Evolutionary conservation across 2,329 filamentous ascomycete species (phyloP).

Genomic region (Penicillium glabrum): DNA sequence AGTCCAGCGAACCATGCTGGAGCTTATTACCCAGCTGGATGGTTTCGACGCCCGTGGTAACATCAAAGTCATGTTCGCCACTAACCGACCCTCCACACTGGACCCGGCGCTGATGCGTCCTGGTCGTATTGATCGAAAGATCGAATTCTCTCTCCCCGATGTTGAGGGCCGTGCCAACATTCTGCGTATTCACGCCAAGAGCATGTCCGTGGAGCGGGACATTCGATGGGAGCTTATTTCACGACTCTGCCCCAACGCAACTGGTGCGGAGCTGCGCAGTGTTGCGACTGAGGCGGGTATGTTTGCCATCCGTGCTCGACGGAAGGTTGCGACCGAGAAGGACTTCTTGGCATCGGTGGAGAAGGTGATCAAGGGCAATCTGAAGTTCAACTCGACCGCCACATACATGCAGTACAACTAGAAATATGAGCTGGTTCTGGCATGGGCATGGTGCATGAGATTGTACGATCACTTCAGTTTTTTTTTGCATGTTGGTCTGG

Average conservation of each 20-base stretch:
- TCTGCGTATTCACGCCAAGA: conserved; percentile 97
- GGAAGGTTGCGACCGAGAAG: conserved; percentile 98
- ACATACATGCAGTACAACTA: conserved; percentile 99
- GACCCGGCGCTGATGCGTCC: conserved; percentile 97
- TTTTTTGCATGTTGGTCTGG: conserved; percentile 10
- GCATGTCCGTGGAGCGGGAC: conserved; percentile 98
- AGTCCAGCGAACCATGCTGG: conserved; percentile 96
- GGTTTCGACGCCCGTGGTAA: conserved; percentile 96
- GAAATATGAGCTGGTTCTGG: conserved; percentile 23
- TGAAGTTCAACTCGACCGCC: conserved; percentile 99
- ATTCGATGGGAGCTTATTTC: conserved; percentile 99
- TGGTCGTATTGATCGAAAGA: conserved; percentile 96
- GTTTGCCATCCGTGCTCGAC: conserved; percentile 91
- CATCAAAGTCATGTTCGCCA: conserved; percentile 99
- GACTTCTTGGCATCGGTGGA: conserved; percentile 97
- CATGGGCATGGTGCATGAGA: conserved; percentile 29
- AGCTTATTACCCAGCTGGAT: conserved; percentile 94
- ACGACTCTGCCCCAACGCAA: conserved; percentile 93
- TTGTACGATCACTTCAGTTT: conserved; percentile 36
- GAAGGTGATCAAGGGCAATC: conserved; percentile 98
- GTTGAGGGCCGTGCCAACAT: conserved; percentile 98
- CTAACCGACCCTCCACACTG: conserved; percentile 91
- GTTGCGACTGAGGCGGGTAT: conserved; percentile 98
- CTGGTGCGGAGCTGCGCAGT: conserved; percentile 90
- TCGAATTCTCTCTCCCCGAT: conserved; percentile 96